Percentiles rank a stretch among this genome's conserved stretches.
Evolutionary conservation across 164 flowering plant species (phyloP).

Genomic region (Cinnamomum chago): DNA sequence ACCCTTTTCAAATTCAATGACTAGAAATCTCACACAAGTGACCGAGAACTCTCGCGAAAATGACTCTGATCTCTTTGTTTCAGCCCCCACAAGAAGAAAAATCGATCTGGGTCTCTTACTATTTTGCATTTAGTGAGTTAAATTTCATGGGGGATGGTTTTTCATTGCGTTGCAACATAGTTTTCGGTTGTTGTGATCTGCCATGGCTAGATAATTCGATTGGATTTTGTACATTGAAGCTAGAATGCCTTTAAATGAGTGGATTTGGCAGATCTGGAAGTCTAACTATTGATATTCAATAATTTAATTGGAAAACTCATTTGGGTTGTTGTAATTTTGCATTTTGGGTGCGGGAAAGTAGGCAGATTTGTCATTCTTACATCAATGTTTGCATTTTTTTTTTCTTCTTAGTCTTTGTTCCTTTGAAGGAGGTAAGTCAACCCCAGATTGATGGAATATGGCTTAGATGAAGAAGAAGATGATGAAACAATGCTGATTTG

Average conservation of each 20-base stretch:
- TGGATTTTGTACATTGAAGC: background rate
- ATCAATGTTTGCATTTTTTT: too few species aligned
- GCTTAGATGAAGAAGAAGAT: too few species aligned
- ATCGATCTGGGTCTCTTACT: background rate
- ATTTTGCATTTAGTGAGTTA: background rate
- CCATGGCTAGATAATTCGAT: background rate
- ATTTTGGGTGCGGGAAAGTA: background rate
- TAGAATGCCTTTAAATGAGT: background rate
- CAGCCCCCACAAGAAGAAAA: background rate
- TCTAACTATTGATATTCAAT: background rate
- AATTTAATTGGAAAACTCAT: background rate
- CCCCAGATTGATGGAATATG: too few species aligned
- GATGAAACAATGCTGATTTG: too few species aligned
- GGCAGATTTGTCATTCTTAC: background rate
- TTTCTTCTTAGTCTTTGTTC: too few species aligned
- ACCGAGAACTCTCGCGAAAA: background rate
- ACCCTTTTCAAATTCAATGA: background rate
- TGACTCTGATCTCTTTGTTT: background rate
- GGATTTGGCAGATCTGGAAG: background rate
- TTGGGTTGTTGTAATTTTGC: constrained; percentile 1
- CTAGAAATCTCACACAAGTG: background rate
- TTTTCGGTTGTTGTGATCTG: background rate
- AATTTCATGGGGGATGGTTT: background rate
- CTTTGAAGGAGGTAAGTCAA: too few species aligned
- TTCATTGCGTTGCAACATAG: background rate